Percentiles rank a stretch among this genome's conserved stretches.
Evolutionary conservation across 1,139 yeast species (phyloP).

Genomic region (Pichia sp.): DNA sequence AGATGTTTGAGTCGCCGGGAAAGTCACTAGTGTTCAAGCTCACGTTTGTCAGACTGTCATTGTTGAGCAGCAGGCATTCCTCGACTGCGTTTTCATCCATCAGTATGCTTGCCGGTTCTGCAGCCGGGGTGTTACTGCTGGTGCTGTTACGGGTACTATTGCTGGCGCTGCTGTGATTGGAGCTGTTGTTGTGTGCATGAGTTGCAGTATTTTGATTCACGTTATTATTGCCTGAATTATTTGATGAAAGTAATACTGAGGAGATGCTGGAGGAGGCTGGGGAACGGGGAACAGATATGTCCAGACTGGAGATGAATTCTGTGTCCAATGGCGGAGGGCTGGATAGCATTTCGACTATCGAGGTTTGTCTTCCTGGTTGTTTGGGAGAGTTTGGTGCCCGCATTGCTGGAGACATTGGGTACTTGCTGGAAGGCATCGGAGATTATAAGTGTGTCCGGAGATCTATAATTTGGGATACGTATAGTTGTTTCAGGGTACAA

Average conservation of each 20-base stretch:
- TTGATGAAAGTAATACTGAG: slow-evolving; percentile 11
- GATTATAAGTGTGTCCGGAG: background rate
- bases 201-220: background rate
- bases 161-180: background rate
- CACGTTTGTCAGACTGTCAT: slow-evolving; percentile 6
- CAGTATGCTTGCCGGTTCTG: background rate
- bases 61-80: background rate
- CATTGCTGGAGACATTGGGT: slow-evolving; percentile 34
- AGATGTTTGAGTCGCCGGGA: background rate
- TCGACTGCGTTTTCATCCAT: background rate
- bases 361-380: slow-evolving; percentile 49
- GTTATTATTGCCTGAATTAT: background rate
- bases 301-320: slow-evolving; percentile 12
- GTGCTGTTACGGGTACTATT: background rate
- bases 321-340: slow-evolving; percentile 68
- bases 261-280: slow-evolving; percentile 13
- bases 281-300: slow-evolving; percentile 13
- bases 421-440: slow-evolving; percentile 27
- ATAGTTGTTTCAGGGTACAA: background rate
- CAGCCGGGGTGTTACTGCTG: background rate
- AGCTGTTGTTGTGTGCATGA: background rate
- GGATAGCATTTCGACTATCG: slow-evolving; percentile 80
- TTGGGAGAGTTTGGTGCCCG: slow-evolving; percentile 37
- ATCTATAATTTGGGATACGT: background rate
- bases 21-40: slow-evolving; percentile 3